phyloP scores from a whole-genome alignment of 2,329 filamentous ascomycete species.

The Paracamarosporium sp. region DNA sequence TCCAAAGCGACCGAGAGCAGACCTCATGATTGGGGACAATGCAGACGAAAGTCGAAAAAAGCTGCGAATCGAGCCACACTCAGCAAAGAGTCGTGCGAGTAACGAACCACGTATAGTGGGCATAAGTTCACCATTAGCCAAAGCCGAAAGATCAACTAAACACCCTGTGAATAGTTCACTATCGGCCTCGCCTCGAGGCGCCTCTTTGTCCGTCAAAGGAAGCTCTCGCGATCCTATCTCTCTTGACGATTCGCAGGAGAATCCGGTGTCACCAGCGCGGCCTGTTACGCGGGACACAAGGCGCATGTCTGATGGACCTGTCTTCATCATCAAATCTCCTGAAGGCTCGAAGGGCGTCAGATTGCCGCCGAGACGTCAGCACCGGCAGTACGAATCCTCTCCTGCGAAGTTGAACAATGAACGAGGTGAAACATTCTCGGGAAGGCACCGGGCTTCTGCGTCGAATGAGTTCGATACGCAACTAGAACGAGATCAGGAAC shows the following conservation, averaged over 20 bases:
- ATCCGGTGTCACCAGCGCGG: not conserved
- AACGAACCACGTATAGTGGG: not conserved
- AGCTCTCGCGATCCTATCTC: slow-evolving; percentile 28
- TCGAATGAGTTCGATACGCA: not conserved
- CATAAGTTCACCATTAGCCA: not conserved
- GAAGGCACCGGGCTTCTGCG: not conserved
- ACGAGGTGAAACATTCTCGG: not conserved
- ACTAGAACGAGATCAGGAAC: not conserved
- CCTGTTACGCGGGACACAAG: not conserved
- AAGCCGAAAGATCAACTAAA: not conserved
- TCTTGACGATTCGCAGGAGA: slow-evolving; percentile 37
- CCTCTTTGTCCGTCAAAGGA: slow-evolving; percentile 10
- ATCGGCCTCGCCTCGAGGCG: not conserved
- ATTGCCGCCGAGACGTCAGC: not conserved
- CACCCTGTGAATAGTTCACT: not conserved
- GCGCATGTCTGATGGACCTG: not conserved
- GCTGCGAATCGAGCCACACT: not conserved
- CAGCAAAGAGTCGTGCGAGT: not conserved
- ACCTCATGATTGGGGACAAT: not conserved
- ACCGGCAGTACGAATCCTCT: not conserved
- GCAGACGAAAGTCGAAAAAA: not conserved
- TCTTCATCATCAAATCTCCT: not conserved
- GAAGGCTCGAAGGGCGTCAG: not conserved
- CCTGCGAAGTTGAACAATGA: not conserved
- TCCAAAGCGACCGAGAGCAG: not conserved